These are phyloP conservation scores for Setaria italica DNA, from an alignment of 202 grass and related monocot genomes.

Conservation along the genomic window DNA sequence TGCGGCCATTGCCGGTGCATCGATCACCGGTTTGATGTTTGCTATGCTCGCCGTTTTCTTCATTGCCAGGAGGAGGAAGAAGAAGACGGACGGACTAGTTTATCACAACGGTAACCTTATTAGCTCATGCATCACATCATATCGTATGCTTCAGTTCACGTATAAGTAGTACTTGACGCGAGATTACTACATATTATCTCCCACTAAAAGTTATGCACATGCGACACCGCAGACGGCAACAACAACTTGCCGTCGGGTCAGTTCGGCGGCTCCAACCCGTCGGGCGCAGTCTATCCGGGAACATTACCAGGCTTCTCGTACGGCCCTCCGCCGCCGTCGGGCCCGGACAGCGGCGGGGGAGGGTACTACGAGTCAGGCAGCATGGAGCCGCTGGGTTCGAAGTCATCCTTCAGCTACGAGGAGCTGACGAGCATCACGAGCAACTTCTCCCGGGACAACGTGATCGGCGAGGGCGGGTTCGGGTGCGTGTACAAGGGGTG, in stretches of 20 bases:
- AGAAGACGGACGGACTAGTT: slow-evolving; percentile 30
- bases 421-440: slow-evolving; percentile 81
- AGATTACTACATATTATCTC: too few relatives aligned
- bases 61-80: slow-evolving; percentile 23
- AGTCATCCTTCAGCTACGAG: slow-evolving; percentile 81
- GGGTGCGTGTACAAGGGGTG: slow-evolving; percentile 82
- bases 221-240: not conserved
- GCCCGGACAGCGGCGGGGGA: not conserved
- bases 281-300: slow-evolving; percentile 1
- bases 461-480: slow-evolving; percentile 90
- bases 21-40: slow-evolving; percentile 44
- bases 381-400: slow-evolving; percentile 46
- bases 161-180: not conserved
- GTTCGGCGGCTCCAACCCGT: slow-evolving; percentile 31
- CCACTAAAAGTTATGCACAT: not conserved
- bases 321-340: not conserved
- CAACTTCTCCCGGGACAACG: slow-evolving; percentile 70
- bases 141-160: too few relatives aligned
- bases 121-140: not conserved
- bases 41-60: slow-evolving; percentile 41
- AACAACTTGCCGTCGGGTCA: slow-evolving; percentile 44
- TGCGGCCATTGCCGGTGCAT: slow-evolving; percentile 40
- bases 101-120: slow-evolving; percentile 45
- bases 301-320: slow-evolving; percentile 31
- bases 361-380: slow-evolving; percentile 41